These are phyloP conservation scores for Chrysoporthe puriensis DNA, from an alignment of 2,329 filamentous ascomycete species.

Conservation along the genomic window DNA sequence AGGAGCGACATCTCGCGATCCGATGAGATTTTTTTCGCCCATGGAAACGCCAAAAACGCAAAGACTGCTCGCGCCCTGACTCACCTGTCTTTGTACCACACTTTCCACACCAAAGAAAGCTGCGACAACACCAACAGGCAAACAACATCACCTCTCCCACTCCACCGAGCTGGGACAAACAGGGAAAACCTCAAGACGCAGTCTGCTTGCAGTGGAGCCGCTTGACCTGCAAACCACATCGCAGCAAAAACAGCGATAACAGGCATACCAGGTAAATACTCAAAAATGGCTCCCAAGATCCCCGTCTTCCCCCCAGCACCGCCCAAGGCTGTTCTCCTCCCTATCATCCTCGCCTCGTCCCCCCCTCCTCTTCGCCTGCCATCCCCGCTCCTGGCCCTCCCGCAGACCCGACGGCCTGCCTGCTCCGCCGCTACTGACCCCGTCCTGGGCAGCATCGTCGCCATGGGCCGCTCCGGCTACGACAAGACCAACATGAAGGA, in stretches of 20 bases:
- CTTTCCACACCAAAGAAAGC: neutral
- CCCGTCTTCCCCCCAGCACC: neutral
- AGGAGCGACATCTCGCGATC: no score
- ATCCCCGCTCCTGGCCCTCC: neutral
- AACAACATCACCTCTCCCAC: conserved; percentile 2
- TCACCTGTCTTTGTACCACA: neutral
- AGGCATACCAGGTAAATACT: neutral
- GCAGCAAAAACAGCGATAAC: neutral
- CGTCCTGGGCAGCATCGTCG: neutral
- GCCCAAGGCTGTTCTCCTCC: neutral
- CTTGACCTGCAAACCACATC: neutral
- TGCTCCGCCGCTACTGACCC: neutral
- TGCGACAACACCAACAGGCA: conserved; percentile 3
- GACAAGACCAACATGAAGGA: conserved; percentile 24
- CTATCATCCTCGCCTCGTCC: neutral
- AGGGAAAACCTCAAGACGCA: neutral
- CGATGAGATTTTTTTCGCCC: neutral
- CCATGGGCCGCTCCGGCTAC: conserved; percentile 24
- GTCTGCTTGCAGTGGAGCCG: neutral
- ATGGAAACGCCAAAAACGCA: neutral
- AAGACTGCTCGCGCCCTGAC: neutral
- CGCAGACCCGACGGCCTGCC: neutral
- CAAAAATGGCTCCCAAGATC: neutral
- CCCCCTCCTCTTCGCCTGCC: neutral
- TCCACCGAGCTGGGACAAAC: neutral